These are phyloP conservation scores for Acarospora socialis DNA, from an alignment of 2,329 filamentous ascomycete species.

Conservation along the genomic window DNA sequence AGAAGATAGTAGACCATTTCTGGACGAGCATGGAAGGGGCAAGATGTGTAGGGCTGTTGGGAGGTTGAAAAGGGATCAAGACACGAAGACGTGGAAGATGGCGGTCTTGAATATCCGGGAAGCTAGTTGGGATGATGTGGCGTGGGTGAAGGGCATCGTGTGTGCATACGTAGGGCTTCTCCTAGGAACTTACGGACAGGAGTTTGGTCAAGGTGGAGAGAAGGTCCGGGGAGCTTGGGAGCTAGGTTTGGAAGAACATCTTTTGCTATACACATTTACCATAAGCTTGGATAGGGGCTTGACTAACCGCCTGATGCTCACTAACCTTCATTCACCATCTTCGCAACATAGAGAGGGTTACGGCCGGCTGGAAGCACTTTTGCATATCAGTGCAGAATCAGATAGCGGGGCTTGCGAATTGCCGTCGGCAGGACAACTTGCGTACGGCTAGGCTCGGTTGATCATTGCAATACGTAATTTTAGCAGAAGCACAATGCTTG, in stretches of 20 bases:
- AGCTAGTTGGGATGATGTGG: constrained; percentile 40
- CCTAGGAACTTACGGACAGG: background rate
- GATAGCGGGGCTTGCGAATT: no score
- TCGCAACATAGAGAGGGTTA: no score
- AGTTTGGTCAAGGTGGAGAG: background rate
- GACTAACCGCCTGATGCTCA: no score
- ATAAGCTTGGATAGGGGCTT: no score
- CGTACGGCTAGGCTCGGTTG: no score
- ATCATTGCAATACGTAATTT: no score
- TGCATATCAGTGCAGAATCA: no score
- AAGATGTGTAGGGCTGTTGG: constrained; percentile 36
- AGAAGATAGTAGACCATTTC: constrained; percentile 30
- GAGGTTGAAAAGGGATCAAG: constrained; percentile 31
- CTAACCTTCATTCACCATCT: no score
- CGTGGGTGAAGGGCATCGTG: constrained; percentile 33
- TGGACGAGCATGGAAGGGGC: constrained; percentile 18
- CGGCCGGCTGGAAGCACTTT: no score
- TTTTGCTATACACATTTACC: constrained; percentile 1
- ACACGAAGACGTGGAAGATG: constrained; percentile 31
- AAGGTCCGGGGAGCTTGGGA: background rate
- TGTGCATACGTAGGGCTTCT: constrained; percentile 6
- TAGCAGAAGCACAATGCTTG: no score
- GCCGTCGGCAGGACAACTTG: no score
- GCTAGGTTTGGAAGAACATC: no score
- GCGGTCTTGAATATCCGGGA: constrained; percentile 34